Percentiles rank a stretch among this genome's conserved stretches.
Evolutionary conservation across 2,329 filamentous ascomycete species (phyloP).

Genomic region (Fusarium chaquense): DNA sequence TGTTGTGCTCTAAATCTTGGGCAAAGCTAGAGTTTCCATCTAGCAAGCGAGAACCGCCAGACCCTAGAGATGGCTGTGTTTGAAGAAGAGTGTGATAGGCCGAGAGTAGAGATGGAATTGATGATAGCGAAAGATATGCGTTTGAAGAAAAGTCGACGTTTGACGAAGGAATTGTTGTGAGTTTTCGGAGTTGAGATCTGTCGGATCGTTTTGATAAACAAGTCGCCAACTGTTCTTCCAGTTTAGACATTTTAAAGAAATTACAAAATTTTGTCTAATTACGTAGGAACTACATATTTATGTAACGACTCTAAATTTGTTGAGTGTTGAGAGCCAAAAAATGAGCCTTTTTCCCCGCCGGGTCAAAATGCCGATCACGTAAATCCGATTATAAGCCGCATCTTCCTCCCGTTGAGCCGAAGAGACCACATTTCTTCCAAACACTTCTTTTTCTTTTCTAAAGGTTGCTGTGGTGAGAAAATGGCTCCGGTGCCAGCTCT

Average conservation of each 20-base stretch:
- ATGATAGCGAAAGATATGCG: constrained; percentile 81
- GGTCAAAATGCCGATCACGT: not conserved
- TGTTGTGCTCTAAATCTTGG: constrained; percentile 59
- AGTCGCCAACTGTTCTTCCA: constrained; percentile 49
- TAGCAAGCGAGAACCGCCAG: constrained; percentile 65
- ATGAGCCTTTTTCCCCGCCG: constrained; percentile 2
- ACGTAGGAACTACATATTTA: not conserved
- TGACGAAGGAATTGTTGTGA: constrained; percentile 71
- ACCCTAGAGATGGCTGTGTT: constrained; percentile 57
- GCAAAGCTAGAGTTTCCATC: constrained; percentile 63
- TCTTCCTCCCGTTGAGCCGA: not conserved
- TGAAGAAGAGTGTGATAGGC: constrained; percentile 67
- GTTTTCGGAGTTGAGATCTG: constrained; percentile 56
- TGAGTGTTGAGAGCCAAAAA: not conserved
- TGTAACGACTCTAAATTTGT: not conserved
- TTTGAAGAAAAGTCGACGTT: constrained; percentile 84
- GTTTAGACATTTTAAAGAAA: constrained; percentile 14
- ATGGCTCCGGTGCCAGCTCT: constrained; percentile 67
- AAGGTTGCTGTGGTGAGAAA: constrained; percentile 31
- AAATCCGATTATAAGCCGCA: constrained; percentile 25
- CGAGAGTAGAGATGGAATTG: constrained; percentile 63
- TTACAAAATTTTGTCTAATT: not conserved
- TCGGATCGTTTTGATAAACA: constrained; percentile 49
- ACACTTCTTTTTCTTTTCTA: not conserved
- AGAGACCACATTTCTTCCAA: not conserved